Base-by-base conservation (phyloP, 2,329 filamentous ascomycete species). In the Eutypa lata region DNA sequence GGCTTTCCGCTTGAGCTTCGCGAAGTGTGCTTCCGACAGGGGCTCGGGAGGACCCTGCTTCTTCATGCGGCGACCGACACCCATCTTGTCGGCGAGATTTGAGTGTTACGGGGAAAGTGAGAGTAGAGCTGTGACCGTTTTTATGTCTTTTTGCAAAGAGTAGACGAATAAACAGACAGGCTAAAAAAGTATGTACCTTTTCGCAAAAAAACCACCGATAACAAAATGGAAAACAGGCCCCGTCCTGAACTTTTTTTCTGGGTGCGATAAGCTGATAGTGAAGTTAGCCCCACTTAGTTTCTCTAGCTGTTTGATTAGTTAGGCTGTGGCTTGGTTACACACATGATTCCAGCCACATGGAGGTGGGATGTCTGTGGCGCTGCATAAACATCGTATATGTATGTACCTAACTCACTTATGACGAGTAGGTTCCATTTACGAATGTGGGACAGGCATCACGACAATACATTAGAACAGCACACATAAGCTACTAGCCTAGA, bases 41-140 rank as follows among this genome's bases (percentile, higher is more conserved):
- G 88, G 81, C 66, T 88, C 83, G 50, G 94, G 94, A 59, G 88
- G 80, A 52, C 91, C 93, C 82, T 97, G 94, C 76, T 97, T 97
- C 73, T 92, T 90, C 87, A 97, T 95, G 65, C 92, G 90, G 70
- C 91, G 89, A 71, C 91, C 90, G 57, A 86, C 83, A 78, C 91
- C 92, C 92, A 96, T 96, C 67, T 70, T 84, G 69, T n/a, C 19
- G 7, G 42, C 14, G 19, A 7, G n/a, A 21, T 26, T 14, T 13
- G 19, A 21, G 21, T 24, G 5, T 21, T 44, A 11, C 10, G 11
- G 3, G 19, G 38, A 18, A 21, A 5, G 38, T 7, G 21, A 16
- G 22, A 11, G 21, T 7, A 38, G 26, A 31, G 5, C 6, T 31
- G 10, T 31, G 10, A 31, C 26, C 26, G 26, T 31, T 31, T 31